Base-by-base conservation (phyloP, 257 asterid species). In the Lycium barbarum region DNA sequence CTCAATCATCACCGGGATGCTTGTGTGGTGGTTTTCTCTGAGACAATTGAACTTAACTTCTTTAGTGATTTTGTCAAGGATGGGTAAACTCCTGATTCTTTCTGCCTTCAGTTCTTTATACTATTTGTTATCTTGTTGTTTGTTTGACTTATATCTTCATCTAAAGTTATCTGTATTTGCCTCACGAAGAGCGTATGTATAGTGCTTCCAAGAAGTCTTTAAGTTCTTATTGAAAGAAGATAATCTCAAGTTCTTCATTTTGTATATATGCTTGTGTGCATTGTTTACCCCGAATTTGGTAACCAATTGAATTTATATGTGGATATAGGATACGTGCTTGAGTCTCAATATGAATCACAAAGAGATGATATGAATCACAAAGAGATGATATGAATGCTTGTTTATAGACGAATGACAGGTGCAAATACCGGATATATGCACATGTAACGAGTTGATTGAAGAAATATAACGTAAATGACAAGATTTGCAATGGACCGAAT, bases 1-100 rank as follows among this genome's bases (percentile, higher is more conserved):
- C 92, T 95, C 17, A 87, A 90, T 83, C 96, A 91, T 89, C 94
- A 95, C 65, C 86, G 79, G 33, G 94, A 93, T 85, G 98, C 97
- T 4, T 96, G 99, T 79, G 91, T 96, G 80, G 96, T 95, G 83
- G 94, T 95, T 85, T 94, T 97, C 87, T 95, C 98, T n/a, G 99
- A 97, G 91, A 92, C 98, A 3, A 90, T 95, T 45, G 98, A 95
- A 90, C 97, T 97, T 76, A 93, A 97, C 90, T 95, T 92, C 96
- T 95, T 97, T 93, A 87, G 86, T 88, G 89, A 87, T 63, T 95
- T 93, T 86, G 93, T 91, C 86, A 88, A 89, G 86, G 93, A 95
- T 33, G 98, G 99, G 99, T 96, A 91, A 87, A 62, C 85, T 67
- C 84, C 80, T 82, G 20, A 43, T 78, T 78, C 65, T 53, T 51